These are phyloP conservation scores for Dendrothele bispora DNA, from an alignment of 768 basidiomycete genomes.

Conservation along the genomic window DNA sequence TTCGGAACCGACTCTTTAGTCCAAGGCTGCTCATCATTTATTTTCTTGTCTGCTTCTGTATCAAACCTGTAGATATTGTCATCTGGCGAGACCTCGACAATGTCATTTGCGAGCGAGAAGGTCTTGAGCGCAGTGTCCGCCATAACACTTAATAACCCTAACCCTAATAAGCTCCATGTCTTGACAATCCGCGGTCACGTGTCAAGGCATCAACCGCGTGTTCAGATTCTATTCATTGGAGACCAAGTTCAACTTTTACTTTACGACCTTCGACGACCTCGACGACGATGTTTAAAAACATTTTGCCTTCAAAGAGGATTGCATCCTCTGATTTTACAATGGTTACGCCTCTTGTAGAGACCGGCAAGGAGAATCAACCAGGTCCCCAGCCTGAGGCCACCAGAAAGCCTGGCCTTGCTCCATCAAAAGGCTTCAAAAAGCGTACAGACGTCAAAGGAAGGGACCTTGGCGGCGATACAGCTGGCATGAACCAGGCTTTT, in stretches of 20 bases:
- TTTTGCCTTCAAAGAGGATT: constrained; percentile 68
- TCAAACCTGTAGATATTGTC: constrained; percentile 83
- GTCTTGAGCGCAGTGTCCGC: constrained; percentile 66
- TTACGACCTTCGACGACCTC: constrained; percentile 17
- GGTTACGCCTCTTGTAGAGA: constrained; percentile 54
- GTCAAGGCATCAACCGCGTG: too few species aligned
- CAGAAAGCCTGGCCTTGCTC: too few species aligned
- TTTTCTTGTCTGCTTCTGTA: constrained; percentile 59
- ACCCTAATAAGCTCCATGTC: too few species aligned
- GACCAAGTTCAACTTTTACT: constrained; percentile 23
- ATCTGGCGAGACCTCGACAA: constrained; percentile 67
- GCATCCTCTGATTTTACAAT: constrained; percentile 74
- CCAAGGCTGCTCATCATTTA: constrained; percentile 81
- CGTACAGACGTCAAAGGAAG: constrained; percentile 43
- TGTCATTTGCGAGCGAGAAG: constrained; percentile 71
- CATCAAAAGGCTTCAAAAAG: constrained; percentile 42
- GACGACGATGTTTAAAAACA: constrained; percentile 75
- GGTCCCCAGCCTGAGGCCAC: constrained; percentile 77
- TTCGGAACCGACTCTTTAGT: constrained; percentile 67
- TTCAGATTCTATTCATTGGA: too few species aligned
- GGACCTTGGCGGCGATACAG: constrained; percentile 34
- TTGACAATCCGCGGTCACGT: too few species aligned
- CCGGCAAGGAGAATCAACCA: constrained; percentile 49
- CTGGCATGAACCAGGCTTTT: constrained; percentile 65
- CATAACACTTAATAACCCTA: too few species aligned